Percentiles rank a stretch among this genome's conserved stretches.
phyloP scores from a whole-genome alignment of 2,329 filamentous ascomycete species.

The Ceratocystis diversiconidia region DNA sequence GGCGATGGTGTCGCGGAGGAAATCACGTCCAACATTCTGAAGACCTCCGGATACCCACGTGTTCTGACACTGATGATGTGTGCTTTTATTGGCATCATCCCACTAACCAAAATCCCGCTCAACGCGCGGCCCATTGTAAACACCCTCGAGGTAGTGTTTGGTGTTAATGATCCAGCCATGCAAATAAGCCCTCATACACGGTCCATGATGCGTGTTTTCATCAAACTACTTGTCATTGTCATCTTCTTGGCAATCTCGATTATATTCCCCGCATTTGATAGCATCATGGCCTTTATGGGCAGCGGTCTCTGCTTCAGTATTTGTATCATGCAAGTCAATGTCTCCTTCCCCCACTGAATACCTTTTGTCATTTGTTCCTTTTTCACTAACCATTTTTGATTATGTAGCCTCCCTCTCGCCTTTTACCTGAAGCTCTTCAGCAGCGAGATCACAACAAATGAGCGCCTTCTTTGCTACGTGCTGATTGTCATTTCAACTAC shows the following conservation, averaged over 20 bases:
- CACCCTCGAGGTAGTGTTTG: slow-evolving; percentile 67
- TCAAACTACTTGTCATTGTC: slow-evolving; percentile 54
- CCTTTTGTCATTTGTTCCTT: background rate
- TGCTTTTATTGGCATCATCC: slow-evolving; percentile 80
- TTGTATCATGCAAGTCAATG: slow-evolving; percentile 55
- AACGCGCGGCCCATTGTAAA: slow-evolving; percentile 79
- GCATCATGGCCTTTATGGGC: slow-evolving; percentile 83
- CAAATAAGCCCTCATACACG: slow-evolving; percentile 28
- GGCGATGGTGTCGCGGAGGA: slow-evolving; percentile 77
- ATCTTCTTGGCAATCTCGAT: slow-evolving; percentile 61
- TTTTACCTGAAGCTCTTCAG: slow-evolving; percentile 88
- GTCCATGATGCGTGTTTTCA: slow-evolving; percentile 28
- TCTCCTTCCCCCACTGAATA: background rate
- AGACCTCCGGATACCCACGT: slow-evolving; percentile 57
- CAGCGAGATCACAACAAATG: slow-evolving; percentile 47
- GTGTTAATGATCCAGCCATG: slow-evolving; percentile 41
- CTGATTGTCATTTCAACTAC: slow-evolving; percentile 55
- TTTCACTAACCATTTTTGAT: background rate
- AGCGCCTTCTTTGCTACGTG: slow-evolving; percentile 52
- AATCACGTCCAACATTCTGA: slow-evolving; percentile 79
- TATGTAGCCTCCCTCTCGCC: slow-evolving; percentile 50
- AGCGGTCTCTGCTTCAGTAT: slow-evolving; percentile 85
- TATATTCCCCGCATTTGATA: slow-evolving; percentile 62
- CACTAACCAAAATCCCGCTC: slow-evolving; percentile 85
- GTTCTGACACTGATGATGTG: slow-evolving; percentile 66